Conservation (phyloP, 306 rosid genomes). For the Luffa aegyptiaca region DNA sequence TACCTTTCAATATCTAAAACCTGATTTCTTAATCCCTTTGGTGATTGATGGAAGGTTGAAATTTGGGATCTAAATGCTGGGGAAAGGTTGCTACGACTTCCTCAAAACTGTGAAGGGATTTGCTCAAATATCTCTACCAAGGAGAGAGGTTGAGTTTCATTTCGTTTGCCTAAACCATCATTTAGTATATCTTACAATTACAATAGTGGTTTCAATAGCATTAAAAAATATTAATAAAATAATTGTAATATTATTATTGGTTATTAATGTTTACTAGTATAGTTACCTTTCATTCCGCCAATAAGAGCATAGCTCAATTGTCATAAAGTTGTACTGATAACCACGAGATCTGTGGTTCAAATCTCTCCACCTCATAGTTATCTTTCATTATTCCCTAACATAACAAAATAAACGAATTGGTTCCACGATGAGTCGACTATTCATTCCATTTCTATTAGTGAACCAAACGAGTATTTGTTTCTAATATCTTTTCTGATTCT, state of each 20-base stretch:
- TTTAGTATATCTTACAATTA: background rate
- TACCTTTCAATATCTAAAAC: background rate
- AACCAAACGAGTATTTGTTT: background rate
- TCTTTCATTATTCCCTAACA: background rate
- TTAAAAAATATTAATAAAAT: background rate
- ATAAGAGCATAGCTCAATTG: too few relatives aligned
- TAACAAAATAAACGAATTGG: background rate
- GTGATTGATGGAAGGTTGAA: constrained; percentile 53
- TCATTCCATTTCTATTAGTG: background rate
- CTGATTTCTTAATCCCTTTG: constrained; percentile 13
- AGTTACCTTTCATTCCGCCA: background rate
- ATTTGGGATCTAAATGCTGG: constrained; percentile 86
- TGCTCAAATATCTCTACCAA: constrained; percentile 28
- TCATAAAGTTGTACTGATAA: too few relatives aligned
- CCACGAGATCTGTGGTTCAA: too few relatives aligned
- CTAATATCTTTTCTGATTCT: too few relatives aligned
- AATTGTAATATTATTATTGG: too few relatives aligned
- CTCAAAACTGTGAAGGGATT: constrained; percentile 31
- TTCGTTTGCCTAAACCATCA: background rate
- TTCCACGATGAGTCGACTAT: background rate
- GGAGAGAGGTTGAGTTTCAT: constrained; percentile 38
- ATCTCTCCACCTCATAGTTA: too few relatives aligned
- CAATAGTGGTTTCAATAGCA: background rate
- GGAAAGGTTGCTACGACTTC: constrained; percentile 44
- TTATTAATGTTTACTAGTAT: background rate